Evolutionary conservation across 495 filamentous ascomycete genomes (phyloP), one percentile per base, ranked within the genome.

Genomic region (Echria macrotheca): DNA sequence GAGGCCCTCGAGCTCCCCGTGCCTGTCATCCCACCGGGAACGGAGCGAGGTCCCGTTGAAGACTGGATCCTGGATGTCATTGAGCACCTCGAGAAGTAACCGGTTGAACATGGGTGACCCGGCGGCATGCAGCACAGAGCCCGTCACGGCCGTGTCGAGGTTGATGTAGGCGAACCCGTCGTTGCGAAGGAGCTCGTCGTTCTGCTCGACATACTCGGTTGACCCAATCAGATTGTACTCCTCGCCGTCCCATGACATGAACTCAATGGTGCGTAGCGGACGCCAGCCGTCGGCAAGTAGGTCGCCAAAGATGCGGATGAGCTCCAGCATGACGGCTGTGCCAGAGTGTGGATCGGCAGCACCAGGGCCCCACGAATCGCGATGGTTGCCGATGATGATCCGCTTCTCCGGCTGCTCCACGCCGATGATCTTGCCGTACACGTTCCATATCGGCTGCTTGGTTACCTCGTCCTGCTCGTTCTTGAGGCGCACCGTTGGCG

Each of bases 201-300:
- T 86, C 35, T 94, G 87, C 69, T 98, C 93, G 29, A 97, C 91
- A 56, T 87, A 89, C 62, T 98, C 94, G 17, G 94, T 97, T 8
- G 88, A 93, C 11, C 93, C 93, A 45, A 96, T 89, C 26, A 91
- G 65, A 64, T 97, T 97, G 68, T 95, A 96, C 64, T 91, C 89
- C 56, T 84, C 84, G 23, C 75, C 93, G 62, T 98, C 93, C 93
- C 94, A 98, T 31, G 86, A 94, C 51, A 86, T 86, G 63, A 98
- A 98, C 58, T 90, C 83, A 57, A 98, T 94, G 12, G 88, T 91
- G 17, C 93, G 84, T 9, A 89, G 74, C n/a, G 93, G 93, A 18
- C 86, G 77, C 93, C 93, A 98, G 42, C 89, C 90, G 29, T 77
- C 77, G 11, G 65, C 68, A 14, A 79, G 69, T 6, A 98, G 75